Evolutionary conservation across 106 monocot species (phyloP), one percentile per base, ranked within the genome.

Genomic region (Dendrobium huoshanense): DNA sequence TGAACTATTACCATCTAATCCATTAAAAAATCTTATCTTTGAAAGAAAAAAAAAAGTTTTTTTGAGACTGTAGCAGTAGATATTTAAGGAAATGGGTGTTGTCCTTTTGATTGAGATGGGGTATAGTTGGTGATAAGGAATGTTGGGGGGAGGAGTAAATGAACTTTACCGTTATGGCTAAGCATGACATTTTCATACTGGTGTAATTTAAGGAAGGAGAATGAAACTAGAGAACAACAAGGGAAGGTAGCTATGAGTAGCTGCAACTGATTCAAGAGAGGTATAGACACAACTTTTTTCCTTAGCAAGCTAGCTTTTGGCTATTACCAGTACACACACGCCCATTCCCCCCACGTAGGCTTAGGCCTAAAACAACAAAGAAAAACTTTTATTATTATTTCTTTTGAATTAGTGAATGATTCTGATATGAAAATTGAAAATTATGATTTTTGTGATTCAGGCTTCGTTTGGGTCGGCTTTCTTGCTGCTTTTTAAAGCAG

Each of bases 121-220:
- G 70, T 70, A 33, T 70, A 33, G 70, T 33, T 70, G 70, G 13
- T 15, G 33, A 33, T 37, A 70, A 37, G 70, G 70, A 70, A 70
- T 70, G 70, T 70, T 70, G 27, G 70, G 70, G 70, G 61, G 61
- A 61, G 0, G 61, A 61, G 29, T 70, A 31, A 70, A 70, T 70
- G 70, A 15, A 9, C 20, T 70, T 70, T 15, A 3, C 70, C 4
- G 70, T 33, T 70, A 33, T 11, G 70, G 70, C 70, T 70, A 70
- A 37, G 13, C 70, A 70, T 70, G 70, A 16, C 33, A 37, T 70
- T 31, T 61, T 61, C 61, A 61, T 20, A n/a, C 7, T 1, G 61
- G n/a, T 61, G 61, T 8, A 61, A 61, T 22, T 51, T 51, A 51
- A 51, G 51, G 51, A 51, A 51, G 51, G 10, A 13, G 51, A 51